phyloP scores from a whole-genome alignment of 2,329 filamentous ascomycete species.

The Aureobasidium sp. region DNA sequence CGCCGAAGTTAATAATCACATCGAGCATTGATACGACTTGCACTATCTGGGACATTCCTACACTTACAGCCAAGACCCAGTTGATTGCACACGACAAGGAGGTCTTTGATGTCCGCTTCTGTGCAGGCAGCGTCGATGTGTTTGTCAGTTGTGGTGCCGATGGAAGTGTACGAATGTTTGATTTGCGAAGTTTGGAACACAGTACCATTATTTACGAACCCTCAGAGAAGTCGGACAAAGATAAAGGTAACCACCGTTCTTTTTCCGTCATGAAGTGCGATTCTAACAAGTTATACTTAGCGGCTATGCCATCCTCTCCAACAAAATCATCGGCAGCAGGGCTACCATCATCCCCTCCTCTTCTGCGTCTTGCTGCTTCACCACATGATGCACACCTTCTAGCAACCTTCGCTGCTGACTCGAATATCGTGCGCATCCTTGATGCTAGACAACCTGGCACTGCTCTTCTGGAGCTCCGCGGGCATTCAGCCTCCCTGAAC shows the following conservation, averaged over 20 bases:
- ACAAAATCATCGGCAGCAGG: conserved; percentile 59
- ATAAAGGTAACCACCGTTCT: conserved; percentile 30
- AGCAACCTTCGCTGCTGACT: conserved; percentile 94
- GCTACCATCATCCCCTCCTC: conserved; percentile 56
- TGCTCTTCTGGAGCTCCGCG: conserved; percentile 84
- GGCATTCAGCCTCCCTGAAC: conserved; percentile 78
- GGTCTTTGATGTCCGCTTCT: conserved; percentile 97
- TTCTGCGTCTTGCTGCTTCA: conserved; percentile 77
- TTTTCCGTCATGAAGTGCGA: background rate
- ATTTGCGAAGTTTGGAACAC: conserved; percentile 89
- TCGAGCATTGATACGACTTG: conserved; percentile 98
- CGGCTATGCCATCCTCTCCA: conserved; percentile 55
- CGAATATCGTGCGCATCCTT: conserved; percentile 83
- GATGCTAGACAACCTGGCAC: conserved; percentile 95
- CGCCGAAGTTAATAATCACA: conserved; percentile 94
- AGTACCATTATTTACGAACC: conserved; percentile 99
- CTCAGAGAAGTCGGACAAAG: conserved; percentile 66
- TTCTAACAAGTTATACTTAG: conserved; percentile 25
- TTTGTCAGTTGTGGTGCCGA: conserved; percentile 98
- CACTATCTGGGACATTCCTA: conserved; percentile 99
- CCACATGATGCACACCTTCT: conserved; percentile 93
- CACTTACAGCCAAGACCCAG: conserved; percentile 94
- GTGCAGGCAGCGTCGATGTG: conserved; percentile 95
- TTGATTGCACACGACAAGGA: conserved; percentile 98
- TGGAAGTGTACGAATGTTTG: conserved; percentile 97